Evolutionary conservation across 495 filamentous ascomycete species (phyloP), one percentile per base, ranked within the genome.

Genomic region (Aspergillus ostianus): DNA sequence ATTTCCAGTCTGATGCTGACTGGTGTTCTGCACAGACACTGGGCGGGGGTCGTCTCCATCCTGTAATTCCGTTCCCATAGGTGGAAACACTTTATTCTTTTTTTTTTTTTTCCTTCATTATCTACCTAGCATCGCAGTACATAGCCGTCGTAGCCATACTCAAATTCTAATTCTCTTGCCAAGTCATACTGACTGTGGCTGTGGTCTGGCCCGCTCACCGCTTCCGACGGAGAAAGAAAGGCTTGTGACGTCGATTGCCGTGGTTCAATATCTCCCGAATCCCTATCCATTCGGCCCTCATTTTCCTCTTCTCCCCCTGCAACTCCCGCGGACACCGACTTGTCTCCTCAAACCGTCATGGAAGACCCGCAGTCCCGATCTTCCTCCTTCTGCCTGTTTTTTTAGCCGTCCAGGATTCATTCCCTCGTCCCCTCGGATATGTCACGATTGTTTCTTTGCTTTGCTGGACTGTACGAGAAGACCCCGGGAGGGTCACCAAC

Each of bases 401-500:
- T 47, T 30, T 55, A 23, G 57, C 29, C 54, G 27, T 58, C 60
- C 51, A 59, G 47, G 51, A 54, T 54, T 47, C 12, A 6, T 20
- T 20, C 19, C 50, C 23, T 59, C 46, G 47, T 20, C 49, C 36
- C 32, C 54, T 58, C 46, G 69, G 66, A 67, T 62, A 73, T 72
- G 69, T 64, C 56, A 64, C 57, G 30, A 57, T 61, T 60, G 59
- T 44, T 61, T 59, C 54, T 62, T 54, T 49, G 53, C 27, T 30
- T 56, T 72, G 57, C 64, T 57, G 54, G 51, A 63, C 55, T 54
- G 50, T 53, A 60, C 64, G 53, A 60, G 63, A 69, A 62, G 64
- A 68, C 64, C 60, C 62, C 61, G 63, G 62, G 64, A 67, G 64
- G 66, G 65, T 66, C 62, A 15, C 23, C 23, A 63, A 65, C 58